A percentile compares a stretch with the other conserved stretches of the same genome.
phyloP scores from a whole-genome alignment of 192 early-diverging fungal species.

The Coemansia sp. region DNA sequence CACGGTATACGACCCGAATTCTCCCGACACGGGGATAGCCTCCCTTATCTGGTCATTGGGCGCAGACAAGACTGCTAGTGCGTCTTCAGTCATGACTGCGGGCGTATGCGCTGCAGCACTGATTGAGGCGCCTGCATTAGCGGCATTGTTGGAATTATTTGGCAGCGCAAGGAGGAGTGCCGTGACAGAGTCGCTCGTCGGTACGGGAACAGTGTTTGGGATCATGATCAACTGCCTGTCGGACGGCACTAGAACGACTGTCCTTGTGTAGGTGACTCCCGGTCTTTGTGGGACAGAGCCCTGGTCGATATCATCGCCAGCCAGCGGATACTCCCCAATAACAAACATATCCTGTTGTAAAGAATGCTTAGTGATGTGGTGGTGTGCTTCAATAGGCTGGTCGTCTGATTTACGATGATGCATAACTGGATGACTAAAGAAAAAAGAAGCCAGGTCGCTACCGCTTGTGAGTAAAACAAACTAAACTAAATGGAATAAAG shows the following conservation, averaged over 20 bases:
- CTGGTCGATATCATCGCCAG: constrained; percentile 3
- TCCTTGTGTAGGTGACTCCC: constrained; percentile 20
- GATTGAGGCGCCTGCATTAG: background rate
- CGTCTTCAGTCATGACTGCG: background rate
- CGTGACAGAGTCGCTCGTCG: background rate
- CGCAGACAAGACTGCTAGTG: background rate
- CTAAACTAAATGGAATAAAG: background rate
- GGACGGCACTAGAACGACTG: constrained; percentile 25
- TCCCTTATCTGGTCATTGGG: background rate
- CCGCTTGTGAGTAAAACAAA: constrained; percentile 7
- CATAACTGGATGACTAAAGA: background rate
- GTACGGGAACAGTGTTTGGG: constrained; percentile 16
- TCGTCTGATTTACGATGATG: background rate
- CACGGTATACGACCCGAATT: background rate
- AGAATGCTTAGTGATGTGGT: background rate
- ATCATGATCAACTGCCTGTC: constrained; percentile 33
- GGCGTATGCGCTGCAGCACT: background rate
- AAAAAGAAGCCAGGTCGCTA: constrained; percentile 3
- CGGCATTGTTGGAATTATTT: background rate
- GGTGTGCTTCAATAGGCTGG: background rate
- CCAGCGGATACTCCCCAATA: constrained; percentile 18
- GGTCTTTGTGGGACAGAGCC: constrained; percentile 5
- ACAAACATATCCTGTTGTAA: constrained; percentile 4
- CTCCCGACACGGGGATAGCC: background rate
- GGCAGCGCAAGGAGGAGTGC: constrained; percentile 9